Conservation (phyloP, 805 yeast species). For the Yamadazyma ubonensis region DNA sequence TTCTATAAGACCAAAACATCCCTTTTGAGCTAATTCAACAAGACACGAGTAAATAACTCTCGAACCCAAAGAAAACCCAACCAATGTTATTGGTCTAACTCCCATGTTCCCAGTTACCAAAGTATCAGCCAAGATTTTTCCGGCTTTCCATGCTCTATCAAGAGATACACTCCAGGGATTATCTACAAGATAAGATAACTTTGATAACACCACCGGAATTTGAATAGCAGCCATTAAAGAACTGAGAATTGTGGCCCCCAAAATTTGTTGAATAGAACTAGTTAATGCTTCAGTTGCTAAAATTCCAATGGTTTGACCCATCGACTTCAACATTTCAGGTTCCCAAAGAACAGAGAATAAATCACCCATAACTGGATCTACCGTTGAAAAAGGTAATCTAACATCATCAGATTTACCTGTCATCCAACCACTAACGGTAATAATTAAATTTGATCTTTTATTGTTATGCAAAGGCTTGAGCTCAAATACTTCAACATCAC, state of each 20-base stretch:
- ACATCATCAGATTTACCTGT: slow-evolving; percentile 93
- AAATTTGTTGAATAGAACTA: slow-evolving; percentile 90
- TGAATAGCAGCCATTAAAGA: slow-evolving; percentile 93
- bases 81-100: slow-evolving; percentile 84
- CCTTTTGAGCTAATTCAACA: slow-evolving; percentile 77
- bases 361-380: slow-evolving; percentile 98
- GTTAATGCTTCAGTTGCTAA: slow-evolving; percentile 91
- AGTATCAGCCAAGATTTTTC: slow-evolving; percentile 87
- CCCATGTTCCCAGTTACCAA: slow-evolving; percentile 85
- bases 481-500: slow-evolving; percentile 91
- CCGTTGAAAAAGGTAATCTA: slow-evolving; percentile 90
- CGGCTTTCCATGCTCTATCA: slow-evolving; percentile 97
- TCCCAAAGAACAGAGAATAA: slow-evolving; percentile 92
- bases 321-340: slow-evolving; percentile 93
- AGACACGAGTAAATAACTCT: slow-evolving; percentile 89
- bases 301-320: slow-evolving; percentile 94
- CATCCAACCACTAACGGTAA: slow-evolving; percentile 98
- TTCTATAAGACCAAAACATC: slow-evolving; percentile 86
- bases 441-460: slow-evolving; percentile 78
- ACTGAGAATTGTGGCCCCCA: slow-evolving; percentile 86
- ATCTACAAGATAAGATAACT: slow-evolving; percentile 83
- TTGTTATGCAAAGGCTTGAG: slow-evolving; percentile 90
- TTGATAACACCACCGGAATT: slow-evolving; percentile 86
- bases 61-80: slow-evolving; percentile 93
- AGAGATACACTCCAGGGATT: slow-evolving; percentile 98